Percentiles rank a stretch among this genome's conserved stretches.
Evolutionary conservation across 208 protist genomes (phyloP).

Genomic region (Trypanosoma scelopori): DNA sequence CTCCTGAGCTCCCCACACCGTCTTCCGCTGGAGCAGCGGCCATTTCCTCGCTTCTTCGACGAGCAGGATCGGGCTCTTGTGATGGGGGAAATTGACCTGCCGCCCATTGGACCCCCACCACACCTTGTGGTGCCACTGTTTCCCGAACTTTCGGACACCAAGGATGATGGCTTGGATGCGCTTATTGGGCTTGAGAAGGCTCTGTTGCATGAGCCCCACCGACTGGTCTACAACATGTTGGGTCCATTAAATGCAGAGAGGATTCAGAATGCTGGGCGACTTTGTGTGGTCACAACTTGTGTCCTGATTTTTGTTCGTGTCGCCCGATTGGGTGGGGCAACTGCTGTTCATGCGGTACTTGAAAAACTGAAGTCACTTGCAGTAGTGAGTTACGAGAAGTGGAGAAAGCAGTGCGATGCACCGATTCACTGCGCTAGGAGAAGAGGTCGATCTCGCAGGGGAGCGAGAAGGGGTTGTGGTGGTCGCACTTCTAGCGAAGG

Average conservation of each 20-base stretch:
- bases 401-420: constrained; percentile 25
- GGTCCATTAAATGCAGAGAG: constrained; percentile 61
- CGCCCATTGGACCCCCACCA: constrained; percentile 39
- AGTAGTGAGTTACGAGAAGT: constrained; percentile 32
- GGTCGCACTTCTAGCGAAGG: background rate
- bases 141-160: constrained; percentile 4
- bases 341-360: constrained; percentile 27
- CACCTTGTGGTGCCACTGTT: constrained; percentile 39
- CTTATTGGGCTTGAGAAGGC: constrained; percentile 37
- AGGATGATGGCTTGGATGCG: constrained; percentile 27
- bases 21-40: constrained; percentile 45
- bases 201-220: constrained; percentile 63
- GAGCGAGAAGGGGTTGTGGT: background rate
- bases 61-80: constrained; percentile 40
- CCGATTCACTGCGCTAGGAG: constrained; percentile 1
- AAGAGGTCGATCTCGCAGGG: background rate
- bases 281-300: constrained; percentile 74
- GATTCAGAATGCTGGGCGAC: constrained; percentile 55
- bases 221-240: constrained; percentile 68
- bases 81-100: constrained; percentile 34
- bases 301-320: constrained; percentile 71
- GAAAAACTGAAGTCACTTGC: constrained; percentile 40
- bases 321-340: constrained; percentile 30
- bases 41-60: constrained; percentile 50
- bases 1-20: constrained; percentile 47